A percentile compares a stretch with the other conserved stretches of the same genome.
Conservation (phyloP, 1,139 yeast genomes). For the Magnusiomyces clavatus region DNA sequence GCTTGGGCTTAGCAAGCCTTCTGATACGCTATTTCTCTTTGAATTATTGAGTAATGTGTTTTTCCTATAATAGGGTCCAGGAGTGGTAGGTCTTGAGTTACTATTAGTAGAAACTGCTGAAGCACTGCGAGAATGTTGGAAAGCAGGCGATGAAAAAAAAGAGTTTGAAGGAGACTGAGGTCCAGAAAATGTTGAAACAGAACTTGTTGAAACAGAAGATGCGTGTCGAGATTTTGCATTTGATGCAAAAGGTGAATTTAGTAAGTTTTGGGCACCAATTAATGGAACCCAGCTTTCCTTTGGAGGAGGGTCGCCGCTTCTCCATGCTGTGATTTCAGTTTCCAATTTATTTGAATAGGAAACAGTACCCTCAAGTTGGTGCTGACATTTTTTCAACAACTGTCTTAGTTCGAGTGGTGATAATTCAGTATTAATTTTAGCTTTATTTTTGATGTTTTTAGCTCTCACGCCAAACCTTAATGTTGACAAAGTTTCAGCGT, state of each 20-base stretch:
- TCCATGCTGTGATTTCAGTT: constrained; percentile 42
- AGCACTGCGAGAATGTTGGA: background rate
- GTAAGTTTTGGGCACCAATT: background rate
- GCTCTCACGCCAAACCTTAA: constrained; percentile 77
- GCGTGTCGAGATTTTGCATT: constrained; percentile 4
- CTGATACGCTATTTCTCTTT: too few species aligned
- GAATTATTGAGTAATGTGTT: too few species aligned
- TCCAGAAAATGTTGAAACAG: background rate
- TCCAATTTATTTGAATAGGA: constrained; percentile 44
- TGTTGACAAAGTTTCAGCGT: constrained; percentile 66
- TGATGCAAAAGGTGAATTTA: background rate
- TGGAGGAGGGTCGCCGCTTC: constrained; percentile 39
- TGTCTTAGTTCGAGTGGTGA: constrained; percentile 49
- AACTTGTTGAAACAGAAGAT: constrained; percentile 7
- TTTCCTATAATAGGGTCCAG: background rate
- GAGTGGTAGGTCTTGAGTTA: background rate
- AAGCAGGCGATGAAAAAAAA: background rate
- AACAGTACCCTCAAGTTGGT: constrained; percentile 40
- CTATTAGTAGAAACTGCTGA: background rate
- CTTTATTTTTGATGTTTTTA: constrained; percentile 59
- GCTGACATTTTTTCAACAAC: constrained; percentile 43
- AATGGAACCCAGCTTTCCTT: constrained; percentile 29
- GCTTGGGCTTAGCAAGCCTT: too few species aligned
- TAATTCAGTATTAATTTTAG: constrained; percentile 62
- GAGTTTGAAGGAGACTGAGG: too few species aligned